These are phyloP conservation scores for Leptographium wingfieldii DNA, from an alignment of 2,329 filamentous ascomycete species.

Conservation along the genomic window DNA sequence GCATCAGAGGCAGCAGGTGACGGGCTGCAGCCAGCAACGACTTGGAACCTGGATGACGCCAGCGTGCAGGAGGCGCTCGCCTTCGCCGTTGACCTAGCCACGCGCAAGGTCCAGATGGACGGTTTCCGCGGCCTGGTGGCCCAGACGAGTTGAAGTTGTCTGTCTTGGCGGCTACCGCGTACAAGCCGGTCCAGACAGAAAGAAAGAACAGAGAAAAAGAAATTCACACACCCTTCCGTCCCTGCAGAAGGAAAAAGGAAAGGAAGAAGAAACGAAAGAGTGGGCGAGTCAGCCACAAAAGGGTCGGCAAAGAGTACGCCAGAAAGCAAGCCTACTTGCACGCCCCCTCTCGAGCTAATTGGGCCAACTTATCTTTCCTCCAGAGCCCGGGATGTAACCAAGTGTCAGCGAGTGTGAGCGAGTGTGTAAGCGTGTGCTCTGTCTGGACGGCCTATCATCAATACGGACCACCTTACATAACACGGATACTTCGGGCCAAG, in stretches of 20 bases:
- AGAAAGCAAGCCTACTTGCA: background rate
- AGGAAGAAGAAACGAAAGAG: background rate
- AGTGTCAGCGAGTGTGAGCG: background rate
- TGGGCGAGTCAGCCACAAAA: background rate
- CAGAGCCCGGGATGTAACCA: background rate
- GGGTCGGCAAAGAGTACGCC: background rate
- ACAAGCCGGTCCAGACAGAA: background rate
- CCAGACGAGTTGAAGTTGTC: background rate
- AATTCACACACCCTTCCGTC: background rate
- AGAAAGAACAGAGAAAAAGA: background rate
- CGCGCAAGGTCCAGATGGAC: constrained; percentile 53
- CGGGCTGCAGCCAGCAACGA: background rate
- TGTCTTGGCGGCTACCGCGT: background rate
- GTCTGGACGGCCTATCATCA: background rate
- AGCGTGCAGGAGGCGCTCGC: constrained; percentile 32
- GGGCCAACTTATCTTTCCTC: background rate
- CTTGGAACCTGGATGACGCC: constrained; percentile 27
- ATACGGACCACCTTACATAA: background rate
- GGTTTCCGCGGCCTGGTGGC: constrained; percentile 44
- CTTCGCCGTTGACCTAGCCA: constrained; percentile 55
- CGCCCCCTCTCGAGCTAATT: background rate
- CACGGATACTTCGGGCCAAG: background rate
- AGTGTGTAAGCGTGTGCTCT: background rate
- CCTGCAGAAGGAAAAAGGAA: background rate
- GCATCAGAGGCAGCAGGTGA: background rate